Percentiles rank a stretch among this genome's conserved stretches.
phyloP scores from a whole-genome alignment of 2,329 filamentous ascomycete species.

The Cytospora piceae region DNA sequence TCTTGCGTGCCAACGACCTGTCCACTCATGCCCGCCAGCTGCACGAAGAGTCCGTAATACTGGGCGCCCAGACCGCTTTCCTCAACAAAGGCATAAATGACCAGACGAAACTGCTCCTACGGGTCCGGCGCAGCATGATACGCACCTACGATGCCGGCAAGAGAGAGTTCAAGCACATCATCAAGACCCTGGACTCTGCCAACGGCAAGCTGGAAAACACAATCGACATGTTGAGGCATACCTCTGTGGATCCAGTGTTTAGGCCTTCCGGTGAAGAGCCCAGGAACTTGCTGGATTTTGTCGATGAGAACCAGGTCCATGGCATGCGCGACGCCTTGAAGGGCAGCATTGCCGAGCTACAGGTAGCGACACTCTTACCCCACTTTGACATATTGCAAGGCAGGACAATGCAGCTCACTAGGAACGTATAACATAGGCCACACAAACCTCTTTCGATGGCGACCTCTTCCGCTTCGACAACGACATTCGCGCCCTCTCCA shows the following conservation, averaged over 20 bases:
- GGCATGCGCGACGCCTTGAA: slow-evolving; percentile 69
- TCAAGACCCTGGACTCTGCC: slow-evolving; percentile 68
- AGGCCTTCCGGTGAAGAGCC: slow-evolving; percentile 61
- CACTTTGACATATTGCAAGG: background rate
- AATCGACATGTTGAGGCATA: slow-evolving; percentile 66
- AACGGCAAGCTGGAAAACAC: slow-evolving; percentile 68
- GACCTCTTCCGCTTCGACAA: slow-evolving; percentile 76
- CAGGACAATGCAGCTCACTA: background rate
- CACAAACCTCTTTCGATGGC: slow-evolving; percentile 75
- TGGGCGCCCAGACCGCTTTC: slow-evolving; percentile 72
- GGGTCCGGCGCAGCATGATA: slow-evolving; percentile 56
- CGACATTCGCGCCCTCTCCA: slow-evolving; percentile 69
- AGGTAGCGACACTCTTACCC: slow-evolving; percentile 49
- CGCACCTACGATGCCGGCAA: slow-evolving; percentile 61
- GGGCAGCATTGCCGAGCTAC: slow-evolving; percentile 70
- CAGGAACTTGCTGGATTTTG: slow-evolving; percentile 73
- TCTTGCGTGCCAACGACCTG: slow-evolving; percentile 85
- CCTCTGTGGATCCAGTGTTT: slow-evolving; percentile 66
- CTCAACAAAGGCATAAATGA: slow-evolving; percentile 64
- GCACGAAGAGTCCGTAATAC: slow-evolving; percentile 77
- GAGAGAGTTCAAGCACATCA: slow-evolving; percentile 63
- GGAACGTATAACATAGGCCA: slow-evolving; percentile 45
- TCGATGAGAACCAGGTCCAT: slow-evolving; percentile 72
- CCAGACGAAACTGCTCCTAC: slow-evolving; percentile 56
- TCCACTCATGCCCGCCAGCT: slow-evolving; percentile 74